Percentiles rank a stretch among this genome's conserved stretches.
phyloP scores from a whole-genome alignment of 768 basidiomycete species.

The Hemileccinum rubropunctum region DNA sequence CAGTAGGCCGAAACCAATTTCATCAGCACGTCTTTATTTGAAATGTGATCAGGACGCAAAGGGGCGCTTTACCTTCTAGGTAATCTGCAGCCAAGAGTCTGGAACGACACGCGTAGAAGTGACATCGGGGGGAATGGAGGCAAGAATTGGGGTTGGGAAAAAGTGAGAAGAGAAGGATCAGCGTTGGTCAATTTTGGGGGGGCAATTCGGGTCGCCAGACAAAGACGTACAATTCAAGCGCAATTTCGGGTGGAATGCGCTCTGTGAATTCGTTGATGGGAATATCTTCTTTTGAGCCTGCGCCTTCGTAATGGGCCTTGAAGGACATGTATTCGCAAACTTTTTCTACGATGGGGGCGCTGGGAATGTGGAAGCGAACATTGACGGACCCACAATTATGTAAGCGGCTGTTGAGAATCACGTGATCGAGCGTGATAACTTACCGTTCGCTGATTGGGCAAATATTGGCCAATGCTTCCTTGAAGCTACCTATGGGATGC shows the following conservation, averaged over 20 bases:
- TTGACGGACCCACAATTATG: background rate
- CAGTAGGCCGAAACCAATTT: background rate
- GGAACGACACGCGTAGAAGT: constrained; percentile 9
- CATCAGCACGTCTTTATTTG: constrained; percentile 18
- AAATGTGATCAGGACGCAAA: constrained; percentile 7
- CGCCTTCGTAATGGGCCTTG: constrained; percentile 75
- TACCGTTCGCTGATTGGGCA: constrained; percentile 74
- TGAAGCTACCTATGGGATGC: constrained; percentile 56
- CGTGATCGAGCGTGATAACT: constrained; percentile 13
- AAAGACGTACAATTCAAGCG: constrained; percentile 77
- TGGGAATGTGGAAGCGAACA: constrained; percentile 17
- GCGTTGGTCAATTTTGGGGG: background rate
- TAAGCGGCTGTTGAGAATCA: constrained; percentile 3
- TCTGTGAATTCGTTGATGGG: constrained; percentile 77
- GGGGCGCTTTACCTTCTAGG: constrained; percentile 48
- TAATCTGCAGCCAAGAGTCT: constrained; percentile 66
- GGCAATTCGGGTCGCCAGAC: background rate
- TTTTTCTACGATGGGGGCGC: constrained; percentile 78
- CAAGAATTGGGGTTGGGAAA: constrained; percentile 6
- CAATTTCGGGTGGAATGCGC: constrained; percentile 82
- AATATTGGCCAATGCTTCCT: constrained; percentile 69
- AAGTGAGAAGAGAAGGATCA: constrained; percentile 12
- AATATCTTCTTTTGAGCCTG: constrained; percentile 69
- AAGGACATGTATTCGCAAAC: constrained; percentile 87
- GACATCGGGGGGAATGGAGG: background rate